These are phyloP conservation scores for Ceriops decandra DNA, from an alignment of 345 rosid species.

Conservation along the genomic window DNA sequence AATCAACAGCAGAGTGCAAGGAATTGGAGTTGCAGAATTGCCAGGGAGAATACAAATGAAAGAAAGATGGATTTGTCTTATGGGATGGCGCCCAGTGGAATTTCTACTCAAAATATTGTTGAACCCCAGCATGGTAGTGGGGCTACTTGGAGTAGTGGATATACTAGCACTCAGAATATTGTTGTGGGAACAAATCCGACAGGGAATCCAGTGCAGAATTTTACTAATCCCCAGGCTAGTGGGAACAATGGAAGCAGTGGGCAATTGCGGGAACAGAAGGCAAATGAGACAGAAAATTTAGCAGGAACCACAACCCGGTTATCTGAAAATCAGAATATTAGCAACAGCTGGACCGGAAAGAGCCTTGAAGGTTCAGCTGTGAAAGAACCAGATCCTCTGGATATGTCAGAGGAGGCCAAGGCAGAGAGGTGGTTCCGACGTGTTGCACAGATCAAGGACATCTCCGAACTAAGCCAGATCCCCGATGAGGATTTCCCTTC, in stretches of 20 bases:
- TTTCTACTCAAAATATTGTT: conserved; percentile 16
- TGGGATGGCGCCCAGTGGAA: conserved; percentile 14
- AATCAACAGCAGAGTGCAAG: conserved; percentile 20
- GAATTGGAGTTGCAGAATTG: conserved; percentile 11
- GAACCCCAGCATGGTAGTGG: conserved; percentile 6
- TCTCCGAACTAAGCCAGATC: conserved; percentile 94
- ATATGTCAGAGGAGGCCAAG: conserved; percentile 99
- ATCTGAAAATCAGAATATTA: conserved; percentile 24
- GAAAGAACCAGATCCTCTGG: conserved; percentile 78
- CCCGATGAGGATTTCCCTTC: conserved; percentile 98
- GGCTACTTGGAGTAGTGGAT: conserved; percentile 10
- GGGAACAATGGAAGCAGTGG: conserved; percentile 13
- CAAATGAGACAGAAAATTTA: conserved; percentile 8
- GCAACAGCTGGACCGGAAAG: conserved; percentile 53
- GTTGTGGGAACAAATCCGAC: conserved; percentile 4
- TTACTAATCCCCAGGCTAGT: conserved; percentile 15
- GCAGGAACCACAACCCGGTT: conserved; percentile 18
- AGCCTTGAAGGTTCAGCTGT: conserved; percentile 91
- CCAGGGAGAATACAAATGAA: conserved; percentile 17
- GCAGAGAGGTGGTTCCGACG: conserved; percentile 96
- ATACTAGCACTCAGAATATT: not conserved
- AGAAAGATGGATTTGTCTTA: conserved; percentile 9
- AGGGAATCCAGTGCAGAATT: conserved; percentile 10
- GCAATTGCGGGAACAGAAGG: conserved; percentile 12
- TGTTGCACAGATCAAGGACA: conserved; percentile 88